Evolutionary conservation across 306 rosid species (phyloP).

Genomic region (Medicago ruthenica): DNA sequence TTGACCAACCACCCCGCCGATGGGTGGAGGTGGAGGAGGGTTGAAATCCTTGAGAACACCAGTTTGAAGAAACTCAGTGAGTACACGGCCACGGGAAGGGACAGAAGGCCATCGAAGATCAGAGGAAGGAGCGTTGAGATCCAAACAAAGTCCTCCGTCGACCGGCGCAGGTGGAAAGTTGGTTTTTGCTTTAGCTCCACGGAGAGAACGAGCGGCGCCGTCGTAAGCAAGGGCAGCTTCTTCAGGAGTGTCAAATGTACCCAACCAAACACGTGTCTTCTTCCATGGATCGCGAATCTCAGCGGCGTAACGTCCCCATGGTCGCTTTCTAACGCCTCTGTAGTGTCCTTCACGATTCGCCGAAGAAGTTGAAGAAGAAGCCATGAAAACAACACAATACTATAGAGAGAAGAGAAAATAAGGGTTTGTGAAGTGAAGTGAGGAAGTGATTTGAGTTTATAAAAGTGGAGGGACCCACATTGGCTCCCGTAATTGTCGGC

Average conservation of each 20-base stretch:
- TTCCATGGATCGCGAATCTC: slow-evolving; percentile 98
- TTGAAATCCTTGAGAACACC: slow-evolving; percentile 52
- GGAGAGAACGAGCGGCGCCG: slow-evolving; percentile 95
- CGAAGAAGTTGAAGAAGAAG: slow-evolving; percentile 56
- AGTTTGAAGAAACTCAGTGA: slow-evolving; percentile 70
- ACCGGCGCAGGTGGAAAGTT: slow-evolving; percentile 70
- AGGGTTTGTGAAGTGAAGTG: neutral
- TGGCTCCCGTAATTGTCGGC: slow-evolving; percentile 92
- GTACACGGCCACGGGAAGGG: slow-evolving; percentile 54
- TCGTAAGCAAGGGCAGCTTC: slow-evolving; percentile 97
- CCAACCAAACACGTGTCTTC: slow-evolving; percentile 95
- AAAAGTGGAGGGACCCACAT: slow-evolving; percentile 65
- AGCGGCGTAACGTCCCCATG: slow-evolving; percentile 99
- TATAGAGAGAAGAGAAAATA: neutral
- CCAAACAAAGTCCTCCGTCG: slow-evolving; percentile 54
- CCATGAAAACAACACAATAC: slow-evolving; percentile 40
- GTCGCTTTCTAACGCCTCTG: slow-evolving; percentile 92
- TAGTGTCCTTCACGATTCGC: slow-evolving; percentile 72
- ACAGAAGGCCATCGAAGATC: slow-evolving; percentile 51
- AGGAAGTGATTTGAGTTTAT: neutral
- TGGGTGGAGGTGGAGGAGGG: slow-evolving; percentile 22
- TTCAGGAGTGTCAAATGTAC: slow-evolving; percentile 95
- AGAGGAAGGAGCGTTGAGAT: slow-evolving; percentile 65
- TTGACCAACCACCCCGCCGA: neutral
- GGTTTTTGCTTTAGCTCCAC: slow-evolving; percentile 87